Evolutionary conservation across 345 rosid species (phyloP).

Genomic region (Aethionema arabicum): DNA sequence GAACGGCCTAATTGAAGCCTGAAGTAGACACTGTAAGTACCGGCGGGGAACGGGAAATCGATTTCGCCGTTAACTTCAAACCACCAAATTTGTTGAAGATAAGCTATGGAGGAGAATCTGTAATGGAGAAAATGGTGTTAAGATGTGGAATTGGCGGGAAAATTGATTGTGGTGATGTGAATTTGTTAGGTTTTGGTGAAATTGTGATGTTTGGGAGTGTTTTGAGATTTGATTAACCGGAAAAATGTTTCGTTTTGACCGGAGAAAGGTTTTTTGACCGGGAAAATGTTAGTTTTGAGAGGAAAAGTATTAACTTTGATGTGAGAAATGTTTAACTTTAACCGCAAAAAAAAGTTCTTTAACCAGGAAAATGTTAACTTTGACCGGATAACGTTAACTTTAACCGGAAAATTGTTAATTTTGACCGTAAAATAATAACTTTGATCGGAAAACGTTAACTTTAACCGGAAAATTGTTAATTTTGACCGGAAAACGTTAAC

Average conservation of each 20-base stretch:
- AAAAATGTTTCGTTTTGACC: not conserved
- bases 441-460: too few relatives aligned
- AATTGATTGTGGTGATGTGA: not conserved
- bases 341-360: too few relatives aligned
- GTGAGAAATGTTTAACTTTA: not conserved
- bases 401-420: too few relatives aligned
- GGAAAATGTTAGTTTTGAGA: too few relatives aligned
- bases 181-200: not conserved
- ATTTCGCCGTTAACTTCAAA: constrained; percentile 87
- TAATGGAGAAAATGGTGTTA: constrained; percentile 18
- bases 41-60: constrained; percentile 82
- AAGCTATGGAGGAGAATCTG: constrained; percentile 79
- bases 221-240: constrained; percentile 5
- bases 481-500: not conserved
- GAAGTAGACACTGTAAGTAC: constrained; percentile 79
- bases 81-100: constrained; percentile 99
- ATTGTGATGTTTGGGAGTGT: not conserved
- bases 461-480: too few relatives aligned
- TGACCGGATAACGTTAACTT: not conserved
- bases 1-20: constrained; percentile 74
- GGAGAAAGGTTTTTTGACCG: not conserved
- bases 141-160: not conserved
- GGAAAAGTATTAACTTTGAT: not conserved
- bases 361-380: not conserved
- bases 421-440: too few relatives aligned